Base-by-base conservation (phyloP, 164 flowering plant genomes). In the Kalanchoe fedtschenkoi region DNA sequence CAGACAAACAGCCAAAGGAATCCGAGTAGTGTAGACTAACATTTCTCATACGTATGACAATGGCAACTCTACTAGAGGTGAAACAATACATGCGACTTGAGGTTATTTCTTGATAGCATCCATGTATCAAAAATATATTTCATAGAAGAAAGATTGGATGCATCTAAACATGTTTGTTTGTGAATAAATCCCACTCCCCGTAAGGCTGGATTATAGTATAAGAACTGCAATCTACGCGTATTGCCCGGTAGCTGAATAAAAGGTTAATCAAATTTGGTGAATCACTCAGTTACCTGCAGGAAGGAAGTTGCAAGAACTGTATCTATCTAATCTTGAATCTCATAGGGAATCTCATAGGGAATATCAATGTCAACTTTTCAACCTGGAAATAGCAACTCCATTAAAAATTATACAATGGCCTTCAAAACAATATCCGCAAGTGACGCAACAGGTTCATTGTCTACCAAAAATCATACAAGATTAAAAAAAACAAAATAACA, bases 321-420 rank as follows among this genome's bases (percentile, higher is more conserved):
- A 68, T 90, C 96, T 34, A 80, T 70, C 34, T 89, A 77, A 68
- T 93, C 96, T 60, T 88, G 76, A n/a, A n/a, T n/a, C n/a, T n/a
- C n/a, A n/a, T n/a, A n/a, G n/a, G n/a, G 55, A 93, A 93, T 74
- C 96, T 81, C 97, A 93, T 88, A 22, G 99, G 99, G 76, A 72
- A 90, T 37, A 90, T 78, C 51, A 93, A 79, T 30, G 85, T 87
- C 41, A 90, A 96, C 78, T 82, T 91, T 7, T 87, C 99, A 41
- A 69, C 80, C 99, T 85, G 86, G 10, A 21, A 46, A 47, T 19
- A 24, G 2, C 13, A 19, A 46, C 7, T 43, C 19, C 19, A 39
- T 4, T 39, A 43, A 43, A 16, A 43, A 3, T 43, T 43, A 43
- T 8, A 43, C 19, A 19, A 43, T 39, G 13, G 15, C 43, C 15